Percentiles rank a stretch among this genome's conserved stretches.
phyloP scores from a whole-genome alignment of 2,329 filamentous ascomycete genomes.

The Domatiomyces globalis region DNA sequence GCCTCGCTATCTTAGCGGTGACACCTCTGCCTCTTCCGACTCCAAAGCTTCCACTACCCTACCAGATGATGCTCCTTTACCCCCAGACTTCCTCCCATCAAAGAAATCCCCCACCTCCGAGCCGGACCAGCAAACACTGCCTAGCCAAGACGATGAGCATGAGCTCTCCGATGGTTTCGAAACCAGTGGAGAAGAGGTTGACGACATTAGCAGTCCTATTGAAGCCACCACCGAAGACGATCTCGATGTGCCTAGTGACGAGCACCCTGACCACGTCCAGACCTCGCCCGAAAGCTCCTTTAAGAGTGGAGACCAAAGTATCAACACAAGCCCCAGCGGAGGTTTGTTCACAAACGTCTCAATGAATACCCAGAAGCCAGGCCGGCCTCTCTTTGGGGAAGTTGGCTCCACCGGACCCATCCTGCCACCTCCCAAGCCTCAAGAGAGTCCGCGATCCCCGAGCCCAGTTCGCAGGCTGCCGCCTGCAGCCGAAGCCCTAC shows the following conservation, averaged over 20 bases:
- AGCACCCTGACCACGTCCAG: conserved; percentile 24
- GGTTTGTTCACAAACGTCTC: conserved; percentile 28
- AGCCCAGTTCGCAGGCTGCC: conserved; percentile 29
- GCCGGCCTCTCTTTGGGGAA: conserved; percentile 31
- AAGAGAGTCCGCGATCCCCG: conserved; percentile 31
- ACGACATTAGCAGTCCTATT: conserved; percentile 25
- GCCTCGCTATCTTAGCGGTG: conserved; percentile 31
- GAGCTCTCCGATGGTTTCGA: conserved; percentile 23
- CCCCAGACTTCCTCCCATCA: conserved; percentile 21
- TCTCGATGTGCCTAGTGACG: conserved; percentile 11
- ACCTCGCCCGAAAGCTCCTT: conserved; percentile 34
- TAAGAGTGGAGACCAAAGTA: conserved; percentile 24
- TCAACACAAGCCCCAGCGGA: conserved; percentile 26
- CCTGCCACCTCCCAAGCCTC: conserved; percentile 25
- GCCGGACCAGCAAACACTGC: conserved; percentile 2
- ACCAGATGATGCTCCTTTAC: conserved; percentile 18
- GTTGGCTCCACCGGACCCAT: conserved; percentile 23
- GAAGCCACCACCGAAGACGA: conserved; percentile 12
- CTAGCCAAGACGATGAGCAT: conserved; percentile 7
- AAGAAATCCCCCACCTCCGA: conserved; percentile 11
- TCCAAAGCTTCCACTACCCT: conserved; percentile 7
- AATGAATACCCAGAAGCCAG: conserved; percentile 18
- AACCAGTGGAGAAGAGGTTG: conserved; percentile 34
- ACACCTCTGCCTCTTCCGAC: conserved; percentile 31
- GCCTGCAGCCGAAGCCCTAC: conserved; percentile 19